Conservation (phyloP, 192 early-diverging fungal genomes). For the Podila clonocystis region DNA sequence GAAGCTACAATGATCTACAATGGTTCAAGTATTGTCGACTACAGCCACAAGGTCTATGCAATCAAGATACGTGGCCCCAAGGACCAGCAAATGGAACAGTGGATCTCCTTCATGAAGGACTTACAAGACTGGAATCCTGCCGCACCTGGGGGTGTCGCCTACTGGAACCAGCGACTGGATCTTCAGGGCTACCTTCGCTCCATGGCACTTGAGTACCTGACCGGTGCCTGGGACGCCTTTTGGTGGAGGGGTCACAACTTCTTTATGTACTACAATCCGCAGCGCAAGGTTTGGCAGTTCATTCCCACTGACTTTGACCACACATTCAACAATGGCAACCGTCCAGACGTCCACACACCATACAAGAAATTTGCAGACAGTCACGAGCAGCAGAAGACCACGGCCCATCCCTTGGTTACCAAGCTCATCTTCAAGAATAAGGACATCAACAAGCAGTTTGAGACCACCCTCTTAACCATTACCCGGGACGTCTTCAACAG, state of each 20-base stretch:
- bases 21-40: slow-evolving; percentile 18
- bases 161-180: slow-evolving; percentile 42
- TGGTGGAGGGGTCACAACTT: slow-evolving; percentile 51
- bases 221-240: slow-evolving; percentile 48
- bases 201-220: slow-evolving; percentile 48
- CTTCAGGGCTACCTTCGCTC: slow-evolving; percentile 31
- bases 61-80: slow-evolving; percentile 24
- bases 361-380: slow-evolving; percentile 36
- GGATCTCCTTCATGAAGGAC: slow-evolving; percentile 44
- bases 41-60: slow-evolving; percentile 33
- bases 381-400: not conserved
- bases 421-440: slow-evolving; percentile 34
- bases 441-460: slow-evolving; percentile 30
- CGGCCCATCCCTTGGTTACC: slow-evolving; percentile 41
- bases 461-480: slow-evolving; percentile 16
- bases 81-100: slow-evolving; percentile 19
- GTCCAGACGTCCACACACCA: slow-evolving; percentile 9
- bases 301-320: slow-evolving; percentile 55
- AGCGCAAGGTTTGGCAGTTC: slow-evolving; percentile 18
- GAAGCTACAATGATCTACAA: slow-evolving; percentile 39
- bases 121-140: slow-evolving; percentile 34
- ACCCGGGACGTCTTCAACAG: slow-evolving; percentile 19
- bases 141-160: slow-evolving; percentile 6
- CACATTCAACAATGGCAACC: slow-evolving; percentile 49
- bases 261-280: slow-evolving; percentile 37